A percentile compares a stretch with the other conserved stretches of the same genome.
Evolutionary conservation across 2,329 filamentous ascomycete genomes (phyloP).

Genomic region (Aspergillus bombycis): DNA sequence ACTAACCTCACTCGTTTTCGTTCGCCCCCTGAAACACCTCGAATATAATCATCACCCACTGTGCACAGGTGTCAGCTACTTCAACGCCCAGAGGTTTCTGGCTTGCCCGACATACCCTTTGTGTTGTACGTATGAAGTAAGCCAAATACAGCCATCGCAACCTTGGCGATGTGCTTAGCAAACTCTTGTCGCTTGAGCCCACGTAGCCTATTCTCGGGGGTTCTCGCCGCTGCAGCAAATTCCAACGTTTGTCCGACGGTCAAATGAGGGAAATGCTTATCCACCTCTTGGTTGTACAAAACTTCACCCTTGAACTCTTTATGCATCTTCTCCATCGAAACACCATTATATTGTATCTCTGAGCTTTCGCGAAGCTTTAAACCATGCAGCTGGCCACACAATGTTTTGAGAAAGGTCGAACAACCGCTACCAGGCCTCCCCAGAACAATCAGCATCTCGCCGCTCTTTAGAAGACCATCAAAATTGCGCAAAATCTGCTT

Average conservation of each 20-base stretch:
- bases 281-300: slow-evolving; percentile 45
- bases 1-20: slow-evolving; percentile 61
- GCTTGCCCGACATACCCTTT: slow-evolving; percentile 37
- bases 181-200: slow-evolving; percentile 49
- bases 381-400: slow-evolving; percentile 80
- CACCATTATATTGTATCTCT: slow-evolving; percentile 76
- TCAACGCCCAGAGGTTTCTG: not conserved
- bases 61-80: slow-evolving; percentile 5
- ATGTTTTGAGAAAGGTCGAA: slow-evolving; percentile 81
- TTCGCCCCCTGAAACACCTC: slow-evolving; percentile 65
- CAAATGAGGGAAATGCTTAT: slow-evolving; percentile 59
- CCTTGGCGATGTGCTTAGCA: slow-evolving; percentile 42
- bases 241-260: slow-evolving; percentile 61
- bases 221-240: slow-evolving; percentile 58
- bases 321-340: slow-evolving; percentile 72
- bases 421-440: slow-evolving; percentile 57
- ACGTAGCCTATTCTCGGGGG: slow-evolving; percentile 47
- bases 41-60: slow-evolving; percentile 59
- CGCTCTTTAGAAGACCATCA: slow-evolving; percentile 55
- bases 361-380: slow-evolving; percentile 71
- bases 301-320: slow-evolving; percentile 52
- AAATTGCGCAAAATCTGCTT: slow-evolving; percentile 61
- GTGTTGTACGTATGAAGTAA: slow-evolving; percentile 48
- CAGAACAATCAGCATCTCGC: slow-evolving; percentile 49
- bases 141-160: slow-evolving; percentile 47